These are phyloP conservation scores for Penicillium sp. DNA, from an alignment of 2,329 filamentous ascomycete genomes.

Conservation along the genomic window DNA sequence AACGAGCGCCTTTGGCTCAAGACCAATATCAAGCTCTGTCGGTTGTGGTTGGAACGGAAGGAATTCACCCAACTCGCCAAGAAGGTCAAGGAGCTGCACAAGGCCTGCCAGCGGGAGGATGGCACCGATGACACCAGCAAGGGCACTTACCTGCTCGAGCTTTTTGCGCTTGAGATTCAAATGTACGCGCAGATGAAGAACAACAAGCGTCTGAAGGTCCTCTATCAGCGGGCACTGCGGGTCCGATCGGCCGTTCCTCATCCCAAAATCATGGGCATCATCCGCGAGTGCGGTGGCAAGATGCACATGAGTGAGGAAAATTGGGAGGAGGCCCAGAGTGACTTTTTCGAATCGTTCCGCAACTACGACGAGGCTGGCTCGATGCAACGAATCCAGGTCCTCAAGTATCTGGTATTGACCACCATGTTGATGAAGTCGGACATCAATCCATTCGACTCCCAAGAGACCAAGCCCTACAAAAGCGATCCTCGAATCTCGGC, in stretches of 20 bases:
- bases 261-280: constrained; percentile 98
- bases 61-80: constrained; percentile 74
- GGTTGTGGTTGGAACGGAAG: constrained; percentile 84
- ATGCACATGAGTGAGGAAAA: constrained; percentile 99
- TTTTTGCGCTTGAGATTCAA: constrained; percentile 95
- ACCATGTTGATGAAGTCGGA: constrained; percentile 98
- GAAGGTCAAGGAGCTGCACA: constrained; percentile 84
- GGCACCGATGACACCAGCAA: constrained; percentile 81
- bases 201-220: constrained; percentile 89
- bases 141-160: constrained; percentile 90
- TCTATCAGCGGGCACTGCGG: constrained; percentile 85
- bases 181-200: constrained; percentile 97
- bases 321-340: constrained; percentile 93
- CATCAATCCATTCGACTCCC: constrained; percentile 98
- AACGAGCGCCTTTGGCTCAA: constrained; percentile 97
- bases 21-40: constrained; percentile 94
- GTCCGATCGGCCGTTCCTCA: constrained; percentile 97
- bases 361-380: constrained; percentile 99
- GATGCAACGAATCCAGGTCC: constrained; percentile 89
- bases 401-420: constrained; percentile 92
- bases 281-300: constrained; percentile 96
- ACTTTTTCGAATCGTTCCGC: constrained; percentile 98
- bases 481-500: constrained; percentile 90
- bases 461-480: constrained; percentile 97
- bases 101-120: constrained; percentile 78